Evolutionary conservation across 163 green algal genomes (phyloP), one percentile per base, ranked within the genome.

Genomic region (Scenedesmus sp.): DNA sequence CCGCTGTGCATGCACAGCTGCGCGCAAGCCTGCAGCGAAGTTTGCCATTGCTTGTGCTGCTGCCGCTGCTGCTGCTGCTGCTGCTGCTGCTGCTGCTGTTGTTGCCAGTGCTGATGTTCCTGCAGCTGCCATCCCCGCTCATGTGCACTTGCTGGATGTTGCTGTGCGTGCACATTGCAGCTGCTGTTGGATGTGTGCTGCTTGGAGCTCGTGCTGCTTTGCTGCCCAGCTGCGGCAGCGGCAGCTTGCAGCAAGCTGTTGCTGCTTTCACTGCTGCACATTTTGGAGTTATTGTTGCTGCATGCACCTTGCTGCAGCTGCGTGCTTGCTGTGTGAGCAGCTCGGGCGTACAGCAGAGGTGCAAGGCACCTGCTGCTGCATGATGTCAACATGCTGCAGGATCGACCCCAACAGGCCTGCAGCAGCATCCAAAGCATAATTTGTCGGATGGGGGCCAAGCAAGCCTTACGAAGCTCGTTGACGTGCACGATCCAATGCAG

Each of bases 61-160:
- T 46, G 34, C 34, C 34, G 56, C 82, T 73, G 54, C 82, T 87
- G 82, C 82, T 87, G 82, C 82, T 87, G 82, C 26, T 87, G 55
- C 26, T 55, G 18, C 20, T 87, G 13, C 12, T 89, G 85, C 57
- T 89, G 54, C 83, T 73, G 10, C 10, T 87, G 12, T 54, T 34
- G 3, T 70, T 9, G 16, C 56, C 84, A 81, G 62, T 82, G 84
- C 85, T 89, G 85, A 16, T 62, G 60, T 59, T 56, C 6, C 59
- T 82, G 85, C n/a, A 55, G 85, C 54, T 66, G 55, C 82, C 54
- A 64, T 10, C 20, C 16, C 16, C n/a, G 15, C 20, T 52, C 54
- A 52, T 26, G 3, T 34, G 54, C 81, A 26, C 52, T 2, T 67
- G 54, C 15, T 18, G n/a, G 15, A 15, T 76, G 66, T 34, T 16